Evolutionary conservation across 1,284 basidiomycete species (phyloP).

Genomic region (Pterulicium gracile): DNA sequence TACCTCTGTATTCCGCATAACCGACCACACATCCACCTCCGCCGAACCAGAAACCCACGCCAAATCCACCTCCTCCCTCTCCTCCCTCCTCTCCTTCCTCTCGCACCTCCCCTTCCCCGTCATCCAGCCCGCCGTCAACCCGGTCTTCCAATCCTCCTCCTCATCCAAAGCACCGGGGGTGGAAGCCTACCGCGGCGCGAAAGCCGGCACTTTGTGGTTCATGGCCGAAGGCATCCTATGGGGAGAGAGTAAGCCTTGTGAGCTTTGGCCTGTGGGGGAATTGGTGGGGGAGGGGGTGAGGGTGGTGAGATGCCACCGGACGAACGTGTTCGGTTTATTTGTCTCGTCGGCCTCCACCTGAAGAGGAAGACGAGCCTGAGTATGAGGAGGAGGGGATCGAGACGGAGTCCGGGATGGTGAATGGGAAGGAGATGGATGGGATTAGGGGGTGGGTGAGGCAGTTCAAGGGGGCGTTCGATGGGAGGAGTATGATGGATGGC

Average conservation of each 20-base stretch:
- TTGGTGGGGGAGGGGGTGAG: conserved; percentile 46
- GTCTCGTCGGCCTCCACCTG: conserved; percentile 27
- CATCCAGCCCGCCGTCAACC: conserved; percentile 35
- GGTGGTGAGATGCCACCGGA: conserved; percentile 52
- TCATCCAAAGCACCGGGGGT: conserved; percentile 35
- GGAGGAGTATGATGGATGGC: no score
- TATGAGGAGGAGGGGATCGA: conserved; percentile 21
- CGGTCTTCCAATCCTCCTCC: conserved; percentile 29
- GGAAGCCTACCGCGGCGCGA: conserved; percentile 59
- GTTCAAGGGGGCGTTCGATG: not conserved
- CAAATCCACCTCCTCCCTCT: conserved; percentile 42
- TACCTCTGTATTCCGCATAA: conserved; percentile 27
- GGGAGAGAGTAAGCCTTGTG: conserved; percentile 63
- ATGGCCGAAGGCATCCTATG: conserved; percentile 53
- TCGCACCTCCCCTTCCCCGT: conserved; percentile 32
- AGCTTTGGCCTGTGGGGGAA: conserved; percentile 61
- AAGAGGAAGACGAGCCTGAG: conserved; percentile 20
- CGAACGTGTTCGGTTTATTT: conserved; percentile 54
- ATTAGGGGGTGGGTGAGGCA: conserved; percentile 54
- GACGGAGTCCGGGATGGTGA: conserved; percentile 59
- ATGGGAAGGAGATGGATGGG: conserved; percentile 53
- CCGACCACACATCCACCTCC: conserved; percentile 21
- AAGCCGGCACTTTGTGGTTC: conserved; percentile 64
- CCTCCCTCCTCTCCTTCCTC: conserved; percentile 40
- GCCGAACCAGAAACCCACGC: conserved; percentile 19